phyloP scores from a whole-genome alignment of 805 yeast species.

The baker's yeast (Saccharomyces cerevisiae) region DNA sequence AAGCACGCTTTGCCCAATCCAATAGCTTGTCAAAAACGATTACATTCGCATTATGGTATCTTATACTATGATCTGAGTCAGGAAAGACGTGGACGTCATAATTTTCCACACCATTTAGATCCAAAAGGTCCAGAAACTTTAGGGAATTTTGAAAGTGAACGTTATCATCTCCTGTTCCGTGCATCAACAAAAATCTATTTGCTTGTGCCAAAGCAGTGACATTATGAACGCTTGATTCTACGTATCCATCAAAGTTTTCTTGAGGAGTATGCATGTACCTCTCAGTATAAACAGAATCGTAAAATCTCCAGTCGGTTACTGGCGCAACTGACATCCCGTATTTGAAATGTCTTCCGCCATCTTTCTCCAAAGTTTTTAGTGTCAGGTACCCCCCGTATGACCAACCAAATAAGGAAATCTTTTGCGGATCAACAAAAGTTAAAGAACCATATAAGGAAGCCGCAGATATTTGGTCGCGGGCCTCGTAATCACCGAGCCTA shows the following conservation, averaged over 20 bases:
- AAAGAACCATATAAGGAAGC: constrained; percentile 62
- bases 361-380: constrained; percentile 77
- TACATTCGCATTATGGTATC: constrained; percentile 63
- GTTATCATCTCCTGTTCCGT: constrained; percentile 96
- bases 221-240: constrained; percentile 45
- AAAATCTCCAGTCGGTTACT: constrained; percentile 87
- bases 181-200: constrained; percentile 76
- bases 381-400: constrained; percentile 95
- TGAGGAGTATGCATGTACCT: constrained; percentile 85
- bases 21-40: constrained; percentile 62
- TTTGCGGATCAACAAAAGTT: constrained; percentile 55
- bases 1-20: constrained; percentile 58
- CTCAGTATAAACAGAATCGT: constrained; percentile 92
- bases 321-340: constrained; percentile 97
- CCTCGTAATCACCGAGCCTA: constrained; percentile 72
- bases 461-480: constrained; percentile 77
- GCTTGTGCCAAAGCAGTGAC: constrained; percentile 47
- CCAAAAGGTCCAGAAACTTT: constrained; percentile 65
- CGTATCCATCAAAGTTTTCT: constrained; percentile 58
- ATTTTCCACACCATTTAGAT: constrained; percentile 70
- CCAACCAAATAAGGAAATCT: constrained; percentile 96
- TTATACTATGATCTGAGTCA: constrained; percentile 68
- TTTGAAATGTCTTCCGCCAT: constrained; percentile 63
- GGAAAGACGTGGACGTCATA: constrained; percentile 75
- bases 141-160: constrained; percentile 90